A percentile compares a stretch with the other conserved stretches of the same genome.
Evolutionary conservation across 176 grass and related monocot species (phyloP).

Genomic region (Carex littledalei): DNA sequence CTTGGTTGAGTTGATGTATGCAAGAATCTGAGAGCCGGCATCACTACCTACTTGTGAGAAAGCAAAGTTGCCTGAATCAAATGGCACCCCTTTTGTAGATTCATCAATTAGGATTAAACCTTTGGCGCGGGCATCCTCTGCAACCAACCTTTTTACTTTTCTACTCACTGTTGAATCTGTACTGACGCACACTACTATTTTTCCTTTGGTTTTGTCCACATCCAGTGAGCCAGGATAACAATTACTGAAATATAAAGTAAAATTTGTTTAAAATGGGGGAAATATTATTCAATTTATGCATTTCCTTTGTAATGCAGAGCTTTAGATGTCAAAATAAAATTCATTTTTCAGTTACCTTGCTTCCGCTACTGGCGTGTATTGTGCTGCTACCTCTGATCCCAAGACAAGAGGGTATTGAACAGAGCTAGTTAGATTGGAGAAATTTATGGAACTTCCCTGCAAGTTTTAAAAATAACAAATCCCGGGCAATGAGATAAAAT

Average conservation of each 20-base stretch:
- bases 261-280: not conserved
- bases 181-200: slow-evolving; percentile 76
- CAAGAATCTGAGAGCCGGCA: slow-evolving; percentile 65
- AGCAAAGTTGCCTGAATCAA: slow-evolving; percentile 67
- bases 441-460: slow-evolving; percentile 74
- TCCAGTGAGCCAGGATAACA: slow-evolving; percentile 93
- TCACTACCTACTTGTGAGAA: slow-evolving; percentile 67
- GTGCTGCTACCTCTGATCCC: slow-evolving; percentile 38
- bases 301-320: not conserved
- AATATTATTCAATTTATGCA: not conserved
- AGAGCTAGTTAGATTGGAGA: slow-evolving; percentile 64
- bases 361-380: slow-evolving; percentile 60
- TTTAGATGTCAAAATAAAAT: not conserved
- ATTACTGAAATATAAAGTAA: slow-evolving; percentile 38
- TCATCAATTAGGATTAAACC: slow-evolving; percentile 80
- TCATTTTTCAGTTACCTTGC: slow-evolving; percentile 47
- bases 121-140: slow-evolving; percentile 42
- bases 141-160: slow-evolving; percentile 71
- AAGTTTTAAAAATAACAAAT: not conserved
- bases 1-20: slow-evolving; percentile 83
- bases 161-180: slow-evolving; percentile 58
- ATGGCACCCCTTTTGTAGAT: slow-evolving; percentile 46
- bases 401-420: slow-evolving; percentile 50
- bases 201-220: slow-evolving; percentile 57
- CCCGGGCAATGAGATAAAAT: no score